Conservation (phyloP, 495 filamentous ascomycete genomes). For the Trichoderma gamsii region DNA sequence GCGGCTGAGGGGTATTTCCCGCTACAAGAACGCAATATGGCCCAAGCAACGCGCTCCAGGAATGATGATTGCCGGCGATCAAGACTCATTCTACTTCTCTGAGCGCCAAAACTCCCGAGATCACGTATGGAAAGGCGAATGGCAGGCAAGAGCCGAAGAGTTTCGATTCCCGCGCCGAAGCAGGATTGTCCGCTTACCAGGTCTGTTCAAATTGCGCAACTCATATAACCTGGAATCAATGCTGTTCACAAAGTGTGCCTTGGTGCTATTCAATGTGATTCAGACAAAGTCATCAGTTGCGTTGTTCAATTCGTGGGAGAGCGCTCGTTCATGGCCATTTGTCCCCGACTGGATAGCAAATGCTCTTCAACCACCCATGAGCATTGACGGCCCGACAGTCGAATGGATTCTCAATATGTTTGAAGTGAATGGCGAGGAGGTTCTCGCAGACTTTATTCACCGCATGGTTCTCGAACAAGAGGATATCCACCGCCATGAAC, state of each 20-base stretch:
- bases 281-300: conserved; percentile 19
- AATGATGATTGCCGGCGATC: conserved; percentile 20
- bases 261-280: conserved; percentile 23
- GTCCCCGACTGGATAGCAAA: conserved; percentile 20
- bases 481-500: conserved; percentile 18
- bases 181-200: conserved; percentile 16
- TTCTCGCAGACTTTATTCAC: conserved; percentile 16
- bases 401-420: conserved; percentile 23
- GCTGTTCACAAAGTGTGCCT: conserved; percentile 22
- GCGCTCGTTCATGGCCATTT: conserved; percentile 26
- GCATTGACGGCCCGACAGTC: conserved; percentile 24
- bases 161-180: conserved; percentile 20
- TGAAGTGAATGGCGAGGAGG: conserved; percentile 17
- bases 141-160: conserved; percentile 16
- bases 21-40: conserved; percentile 17
- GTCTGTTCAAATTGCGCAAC: conserved; percentile 11
- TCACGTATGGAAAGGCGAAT: conserved; percentile 18
- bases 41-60: conserved; percentile 19
- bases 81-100: neutral
- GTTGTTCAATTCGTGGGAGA: conserved; percentile 22
- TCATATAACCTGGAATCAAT: conserved; percentile 16
- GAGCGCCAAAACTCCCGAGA: conserved; percentile 14
- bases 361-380: conserved; percentile 22
- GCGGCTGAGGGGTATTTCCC: conserved; percentile 20
- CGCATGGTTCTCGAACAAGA: conserved; percentile 17